Conservation (phyloP, 208 protist species). For the Crithidia mellificae region DNA sequence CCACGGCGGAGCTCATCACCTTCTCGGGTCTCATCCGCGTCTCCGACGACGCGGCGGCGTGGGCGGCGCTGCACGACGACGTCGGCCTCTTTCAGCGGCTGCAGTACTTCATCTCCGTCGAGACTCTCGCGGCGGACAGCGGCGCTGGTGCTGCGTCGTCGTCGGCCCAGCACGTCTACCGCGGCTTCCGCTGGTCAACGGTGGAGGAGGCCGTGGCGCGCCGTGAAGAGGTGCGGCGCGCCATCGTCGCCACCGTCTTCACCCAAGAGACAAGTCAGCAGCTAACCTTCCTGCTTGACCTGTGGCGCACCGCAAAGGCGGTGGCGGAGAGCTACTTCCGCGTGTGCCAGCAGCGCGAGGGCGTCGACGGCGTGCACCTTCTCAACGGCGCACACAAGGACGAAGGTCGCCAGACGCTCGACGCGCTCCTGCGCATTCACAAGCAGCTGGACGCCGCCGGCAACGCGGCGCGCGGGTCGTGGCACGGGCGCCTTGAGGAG, state of each 20-base stretch:
- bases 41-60: slow-evolving; percentile 36
- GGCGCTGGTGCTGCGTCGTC: not conserved
- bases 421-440: slow-evolving; percentile 63
- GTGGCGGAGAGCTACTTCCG: slow-evolving; percentile 66
- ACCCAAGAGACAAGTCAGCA: slow-evolving; percentile 38
- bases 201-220: slow-evolving; percentile 46
- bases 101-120: slow-evolving; percentile 48
- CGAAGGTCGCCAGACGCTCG: slow-evolving; percentile 44
- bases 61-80: slow-evolving; percentile 42
- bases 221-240: slow-evolving; percentile 45
- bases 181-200: slow-evolving; percentile 44
- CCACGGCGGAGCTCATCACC: slow-evolving; percentile 58
- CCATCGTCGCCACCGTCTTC: slow-evolving; percentile 59
- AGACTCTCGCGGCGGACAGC: slow-evolving; percentile 1
- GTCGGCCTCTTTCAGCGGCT: slow-evolving; percentile 58
- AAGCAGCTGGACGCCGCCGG: slow-evolving; percentile 41
- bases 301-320: slow-evolving; percentile 63
- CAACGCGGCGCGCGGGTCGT: slow-evolving; percentile 34
- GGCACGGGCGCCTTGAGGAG: slow-evolving; percentile 36
- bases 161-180: slow-evolving; percentile 15
- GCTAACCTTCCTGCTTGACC: slow-evolving; percentile 48
- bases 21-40: slow-evolving; percentile 50
- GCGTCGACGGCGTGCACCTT: slow-evolving; percentile 8
- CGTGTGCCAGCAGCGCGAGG: slow-evolving; percentile 28
- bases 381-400: slow-evolving; percentile 11